Evolutionary conservation across 2,329 filamentous ascomycete species (phyloP), one percentile per base, ranked within the genome.

Genomic region (Zymoseptoria pseudotritici): DNA sequence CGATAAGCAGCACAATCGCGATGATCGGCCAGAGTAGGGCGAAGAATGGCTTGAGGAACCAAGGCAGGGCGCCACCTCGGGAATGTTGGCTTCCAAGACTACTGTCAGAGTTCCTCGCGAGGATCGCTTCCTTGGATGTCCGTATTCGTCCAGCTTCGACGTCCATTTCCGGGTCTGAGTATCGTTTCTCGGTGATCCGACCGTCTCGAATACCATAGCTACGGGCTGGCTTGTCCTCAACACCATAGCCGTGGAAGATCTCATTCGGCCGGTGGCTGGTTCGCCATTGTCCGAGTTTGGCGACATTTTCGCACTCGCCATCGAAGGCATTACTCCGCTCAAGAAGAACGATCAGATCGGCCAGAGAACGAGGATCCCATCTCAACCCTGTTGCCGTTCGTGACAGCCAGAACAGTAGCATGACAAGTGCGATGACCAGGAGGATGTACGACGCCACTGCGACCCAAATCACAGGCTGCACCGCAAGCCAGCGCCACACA

Each of bases 291-390:
- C 92, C 91, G n/a, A 97, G 81, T 62, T 80, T 83, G 68, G 79
- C 75, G 67, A 88, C 83, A 36, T 84, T 79, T 54, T 80, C 78
- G 17, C 75, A 77, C 7, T 75, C 74, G 51, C 85, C 80, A 21
- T 80, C 78, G 54, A 91, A 80, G 19, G 87, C 85, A 73, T 96
- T 96, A 64, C 90, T 92, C 61, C 88, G 84, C 64, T 90, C 87
- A 24, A 96, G 80, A 10, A 97, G 79, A 1, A 87, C 84, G 51
- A 94, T 82, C 46, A 96, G 77, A 71, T 97, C 91, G 2, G 89
- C 92, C 7, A 97, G 78, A 22, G 87, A 93, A 53, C 87, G 82
- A 2, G 91, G 83, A 70, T 96, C 91, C 92, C 92, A 97, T 69
- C 88, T 82, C 63, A 96, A 78, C 0, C 91, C 91, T 0, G 91